Base-by-base conservation (phyloP, 1,284 basidiomycete genomes). In the Neotropicomus parvogracilis region DNA sequence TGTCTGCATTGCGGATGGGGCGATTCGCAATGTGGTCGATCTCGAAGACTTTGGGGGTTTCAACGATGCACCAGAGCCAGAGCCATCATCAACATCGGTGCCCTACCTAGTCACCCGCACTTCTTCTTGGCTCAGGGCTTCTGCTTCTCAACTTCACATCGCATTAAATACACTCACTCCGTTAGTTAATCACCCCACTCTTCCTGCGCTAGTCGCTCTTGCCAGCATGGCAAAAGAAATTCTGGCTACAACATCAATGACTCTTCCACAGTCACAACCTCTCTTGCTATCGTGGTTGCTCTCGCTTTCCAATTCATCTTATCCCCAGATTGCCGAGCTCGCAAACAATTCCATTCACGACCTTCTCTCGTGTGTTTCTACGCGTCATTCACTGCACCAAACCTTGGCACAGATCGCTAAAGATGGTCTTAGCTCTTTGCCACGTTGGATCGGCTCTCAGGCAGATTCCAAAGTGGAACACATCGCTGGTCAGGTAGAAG, bases 381-480 rank as follows among this genome's bases (percentile, higher is more conserved):
- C 70, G 2, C 72, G 71, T 26, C 67, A 74, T 45, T 54, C 68
- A 3, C 64, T 89, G 10, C 67, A 85, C 21, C 76, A 77, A 52
- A 75, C 71, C 4, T 64, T 83, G 26, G 69, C 80, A 50, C 75
- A 77, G 39, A 78, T 76, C 26, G 79, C 78, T 1, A 70, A 75
- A 54, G 81, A 88, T 36, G 79, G 81, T 50, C 73, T 95, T 28
- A 70, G 79, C n/a, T 72, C 83, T 0, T 70, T 97, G 4, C 90
- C 93, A n/a, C 79, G 82, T 10, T 71, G 88, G 10, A 74, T 95
- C 33, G 71, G 76, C 7, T 79, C 81, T 4, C 81, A 79, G 42
- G 78, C 87, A 13, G 89, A 93, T 55, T 66, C 75, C 11, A 85
- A 85, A 62, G 78, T 91, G 12, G 76, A 79, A 54, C 85, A 89